Conservation (phyloP, 2,329 filamentous ascomycete species). For the Xylaria sp. region DNA sequence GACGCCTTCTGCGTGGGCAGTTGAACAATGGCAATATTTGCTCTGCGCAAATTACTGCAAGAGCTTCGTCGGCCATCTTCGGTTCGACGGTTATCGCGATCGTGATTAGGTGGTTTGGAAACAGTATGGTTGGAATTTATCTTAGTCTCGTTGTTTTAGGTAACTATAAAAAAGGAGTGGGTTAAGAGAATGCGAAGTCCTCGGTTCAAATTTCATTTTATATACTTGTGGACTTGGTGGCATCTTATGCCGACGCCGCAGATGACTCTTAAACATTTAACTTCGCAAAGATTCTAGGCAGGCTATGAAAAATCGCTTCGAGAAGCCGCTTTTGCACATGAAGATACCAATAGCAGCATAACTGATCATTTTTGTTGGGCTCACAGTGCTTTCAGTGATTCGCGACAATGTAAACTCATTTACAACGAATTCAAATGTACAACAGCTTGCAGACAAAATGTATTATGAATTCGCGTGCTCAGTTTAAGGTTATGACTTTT, state of each 20-base stretch:
- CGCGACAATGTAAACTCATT: too few relatives aligned
- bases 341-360: background rate
- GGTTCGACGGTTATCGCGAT: background rate
- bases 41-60: background rate
- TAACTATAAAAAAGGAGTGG: background rate
- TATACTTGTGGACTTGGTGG: background rate
- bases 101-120: background rate
- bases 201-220: background rate
- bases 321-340: background rate
- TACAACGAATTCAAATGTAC: background rate
- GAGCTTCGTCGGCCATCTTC: background rate
- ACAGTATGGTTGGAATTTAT: background rate
- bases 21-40: conserved; percentile 3
- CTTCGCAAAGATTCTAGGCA: background rate
- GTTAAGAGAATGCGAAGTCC: background rate
- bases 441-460: background rate
- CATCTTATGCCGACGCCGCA: background rate
- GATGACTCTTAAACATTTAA: background rate
- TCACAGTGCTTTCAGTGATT: background rate
- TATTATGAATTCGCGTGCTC: too few relatives aligned
- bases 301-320: background rate
- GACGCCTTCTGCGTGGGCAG: background rate
- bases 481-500: too few relatives aligned
- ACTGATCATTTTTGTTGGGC: background rate
- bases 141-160: background rate